A percentile compares a stretch with the other conserved stretches of the same genome.
Evolutionary conservation across 1,284 basidiomycete species (phyloP).

Genomic region (Tilletia caries): DNA sequence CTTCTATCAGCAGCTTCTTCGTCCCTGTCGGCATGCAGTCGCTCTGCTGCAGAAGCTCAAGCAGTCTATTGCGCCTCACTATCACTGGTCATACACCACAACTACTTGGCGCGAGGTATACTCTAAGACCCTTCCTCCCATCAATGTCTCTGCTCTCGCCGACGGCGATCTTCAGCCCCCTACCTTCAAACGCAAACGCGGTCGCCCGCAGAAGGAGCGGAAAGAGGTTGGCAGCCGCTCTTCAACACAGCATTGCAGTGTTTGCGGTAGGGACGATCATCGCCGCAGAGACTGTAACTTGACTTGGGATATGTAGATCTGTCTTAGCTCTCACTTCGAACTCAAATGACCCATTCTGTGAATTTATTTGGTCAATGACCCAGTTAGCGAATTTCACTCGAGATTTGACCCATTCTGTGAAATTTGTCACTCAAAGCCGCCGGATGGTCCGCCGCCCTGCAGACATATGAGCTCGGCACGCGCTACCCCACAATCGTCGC

Average conservation of each 20-base stretch:
- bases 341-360: too few relatives aligned
- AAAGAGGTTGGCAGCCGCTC: not conserved
- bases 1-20: not conserved
- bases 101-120: not conserved
- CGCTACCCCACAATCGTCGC: too few relatives aligned
- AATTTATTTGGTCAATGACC: too few relatives aligned
- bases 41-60: not conserved
- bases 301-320: not conserved
- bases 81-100: not conserved
- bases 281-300: not conserved
- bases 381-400: too few relatives aligned
- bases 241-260: not conserved
- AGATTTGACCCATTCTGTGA: too few relatives aligned
- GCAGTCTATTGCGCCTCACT: not conserved
- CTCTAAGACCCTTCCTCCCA: not conserved
- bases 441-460: too few relatives aligned
- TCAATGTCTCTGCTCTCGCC: not conserved
- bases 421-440: too few relatives aligned
- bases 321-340: too few relatives aligned
- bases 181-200: slow-evolving; percentile 5
- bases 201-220: not conserved
- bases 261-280: slow-evolving; percentile 1
- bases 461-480: too few relatives aligned
- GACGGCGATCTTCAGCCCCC: not conserved
- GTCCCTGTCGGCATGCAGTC: not conserved